Evolutionary conservation across 2,329 filamentous ascomycete species (phyloP), one percentile per base, ranked within the genome.

Genomic region (Gaeumannomyces sp.): DNA sequence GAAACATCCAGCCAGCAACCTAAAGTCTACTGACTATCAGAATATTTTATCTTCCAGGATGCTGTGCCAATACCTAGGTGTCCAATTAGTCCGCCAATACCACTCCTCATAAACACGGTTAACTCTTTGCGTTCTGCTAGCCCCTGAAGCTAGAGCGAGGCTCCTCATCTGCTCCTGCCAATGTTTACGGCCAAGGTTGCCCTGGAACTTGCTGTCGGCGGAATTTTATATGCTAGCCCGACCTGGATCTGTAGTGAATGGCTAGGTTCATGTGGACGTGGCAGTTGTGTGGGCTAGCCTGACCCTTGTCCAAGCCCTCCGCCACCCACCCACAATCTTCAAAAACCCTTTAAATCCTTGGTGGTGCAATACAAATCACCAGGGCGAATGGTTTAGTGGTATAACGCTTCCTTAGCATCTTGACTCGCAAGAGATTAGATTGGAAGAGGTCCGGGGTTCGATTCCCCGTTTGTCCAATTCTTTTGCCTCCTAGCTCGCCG

Each of bases 381-480:
- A 53, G 45, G 45, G 45, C 45, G 45, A 53, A 53, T 53, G 45
- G 45, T 53, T 53, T 53, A 53, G 45, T 53, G 45, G 45, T 53
- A 53, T 53, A 53, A 53, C 45, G 45, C 45, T 53, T 53, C 45
- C 45, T 53, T 53, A 53, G 45, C 45, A 53, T 53, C 19, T 53
- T n/a, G 22, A 22, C 45, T 53, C 45, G 45, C 1, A 53, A 22
- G 45, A 53, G 45, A 53, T 53, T 7, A 53, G 45, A 22, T 53
- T 62, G 61, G 61, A 62, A 53, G 61, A 62, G 61, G 61, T 62
- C 61, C 61, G 35, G 61, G 50, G 61, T 62, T 62, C 61, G 61
- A 62, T 62, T 62, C 61, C 50, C 50, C 35, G 61, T 62, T 45
- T 62, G 35, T 62, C 61, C 61, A 62, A 27, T 45, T 29, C 28